Evolutionary conservation across 225 moss, liverwort and hornwort genomes (phyloP).

Genomic region (Polytrichum formosum): DNA sequence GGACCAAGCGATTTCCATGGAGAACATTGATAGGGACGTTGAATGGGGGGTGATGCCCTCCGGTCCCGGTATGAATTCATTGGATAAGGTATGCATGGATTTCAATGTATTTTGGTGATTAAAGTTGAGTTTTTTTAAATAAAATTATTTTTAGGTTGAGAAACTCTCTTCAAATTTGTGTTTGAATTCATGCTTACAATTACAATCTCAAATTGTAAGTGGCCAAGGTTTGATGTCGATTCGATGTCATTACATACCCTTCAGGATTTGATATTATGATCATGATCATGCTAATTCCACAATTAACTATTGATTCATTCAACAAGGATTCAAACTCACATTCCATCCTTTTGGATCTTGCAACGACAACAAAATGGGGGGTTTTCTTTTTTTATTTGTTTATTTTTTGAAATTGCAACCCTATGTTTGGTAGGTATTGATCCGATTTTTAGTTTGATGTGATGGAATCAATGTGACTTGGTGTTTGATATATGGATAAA

Average conservation of each 20-base stretch:
- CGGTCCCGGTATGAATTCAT: conserved; percentile 53
- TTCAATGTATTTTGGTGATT: too few species aligned
- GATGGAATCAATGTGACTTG: not conserved
- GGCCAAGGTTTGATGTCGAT: not conserved
- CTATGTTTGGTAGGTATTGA: not conserved
- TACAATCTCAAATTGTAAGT: not conserved
- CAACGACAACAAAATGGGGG: too few species aligned
- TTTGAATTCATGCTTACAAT: too few species aligned
- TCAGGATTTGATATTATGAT: not conserved
- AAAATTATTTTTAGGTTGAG: too few species aligned
- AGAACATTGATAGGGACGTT: conserved; percentile 33
- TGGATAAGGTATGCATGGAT: conserved; percentile 52
- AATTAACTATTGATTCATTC: not conserved
- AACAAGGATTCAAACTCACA: too few species aligned
- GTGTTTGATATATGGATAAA: not conserved
- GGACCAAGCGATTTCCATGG: conserved; percentile 6
- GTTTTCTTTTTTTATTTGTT: too few species aligned
- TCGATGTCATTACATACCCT: not conserved
- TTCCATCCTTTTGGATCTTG: too few species aligned
- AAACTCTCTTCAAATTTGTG: too few species aligned
- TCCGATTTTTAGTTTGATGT: not conserved
- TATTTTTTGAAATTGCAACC: too few species aligned
- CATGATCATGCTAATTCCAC: not conserved
- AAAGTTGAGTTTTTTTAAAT: too few species aligned
- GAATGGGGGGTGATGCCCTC: conserved; percentile 60